Base-by-base conservation (phyloP, 352 stramenopile species). In the Aphanomyces stellatus region DNA sequence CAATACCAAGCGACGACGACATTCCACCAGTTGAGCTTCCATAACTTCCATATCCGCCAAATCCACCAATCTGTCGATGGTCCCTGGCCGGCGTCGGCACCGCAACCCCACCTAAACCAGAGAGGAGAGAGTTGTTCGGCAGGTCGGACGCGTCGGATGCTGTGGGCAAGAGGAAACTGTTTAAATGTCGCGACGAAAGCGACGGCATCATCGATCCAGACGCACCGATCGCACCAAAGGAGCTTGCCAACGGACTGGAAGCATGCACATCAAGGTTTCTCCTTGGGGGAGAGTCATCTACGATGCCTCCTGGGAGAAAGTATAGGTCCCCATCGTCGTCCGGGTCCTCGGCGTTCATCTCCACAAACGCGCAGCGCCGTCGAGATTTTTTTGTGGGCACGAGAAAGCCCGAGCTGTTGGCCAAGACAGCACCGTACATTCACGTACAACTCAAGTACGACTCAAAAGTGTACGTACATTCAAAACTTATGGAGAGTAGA, bases 261-360 rank as follows among this genome's bases (percentile, higher is more conserved):
- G 51, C 3, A 30, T 34, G 11, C 27, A 57, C 43, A 49, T 35
- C 55, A 10, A 67, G 11, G 37, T 22, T 51, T 22, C 60, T 19
- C 10, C 60, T 22, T 28, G 80, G 85, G 17, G 82, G 82, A 41
- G 82, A 91, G 70, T 94, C 85, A 51, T 92, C 83, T 11, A 83
- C 74, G 70, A 94, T 94, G 62, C 83, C 85, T 46, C 88, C 81
- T n/a, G 83, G 85, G 41, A 94, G 73, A 69, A 94, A 94, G 64
- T 94, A 94, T 64, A 80, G 13, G 24, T 33, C 53, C 17, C 41
- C 42, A 31, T 71, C 65, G 49, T 71, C 56, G 40, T 65, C 51
- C 22, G 46, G 46, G 22, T 71, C 65, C n/a, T 67, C 65, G 25
- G 17, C 49, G 30, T 57, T 57, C 49, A 57, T 57, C 49, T n/a